A percentile compares a stretch with the other conserved stretches of the same genome.
These are phyloP conservation scores for Puccinia triticina DNA, from an alignment of 1,284 basidiomycete genomes.

Conservation along the genomic window DNA sequence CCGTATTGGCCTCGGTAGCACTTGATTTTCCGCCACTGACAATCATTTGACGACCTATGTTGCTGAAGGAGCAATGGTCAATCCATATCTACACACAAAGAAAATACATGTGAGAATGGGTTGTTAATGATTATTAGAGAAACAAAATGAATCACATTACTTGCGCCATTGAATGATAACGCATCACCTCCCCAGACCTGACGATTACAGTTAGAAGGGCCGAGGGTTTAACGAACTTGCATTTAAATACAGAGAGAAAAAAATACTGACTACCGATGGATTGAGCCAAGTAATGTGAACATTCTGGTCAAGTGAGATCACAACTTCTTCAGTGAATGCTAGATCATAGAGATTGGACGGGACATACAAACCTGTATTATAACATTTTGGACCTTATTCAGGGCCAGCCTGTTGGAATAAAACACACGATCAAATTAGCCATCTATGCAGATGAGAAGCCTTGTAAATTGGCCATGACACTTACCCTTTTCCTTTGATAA, in stretches of 20 bases:
- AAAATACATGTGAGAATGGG: neutral
- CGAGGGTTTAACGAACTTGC: neutral
- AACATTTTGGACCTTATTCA: slow-evolving; percentile 23
- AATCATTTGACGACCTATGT: slow-evolving; percentile 50
- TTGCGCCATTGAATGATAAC: neutral
- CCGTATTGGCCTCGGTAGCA: neutral
- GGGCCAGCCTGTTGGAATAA: neutral
- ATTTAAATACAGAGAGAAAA: neutral
- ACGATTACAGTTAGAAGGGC: neutral
- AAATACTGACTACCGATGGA: slow-evolving; percentile 33
- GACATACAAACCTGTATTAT: slow-evolving; percentile 30
- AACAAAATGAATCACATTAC: neutral
- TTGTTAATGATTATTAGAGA: neutral
- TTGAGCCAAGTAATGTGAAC: slow-evolving; percentile 32
- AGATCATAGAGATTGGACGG: neutral
- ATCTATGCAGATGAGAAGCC: neutral
- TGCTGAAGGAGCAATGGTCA: slow-evolving; percentile 49
- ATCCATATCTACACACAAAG: slow-evolving; percentile 39
- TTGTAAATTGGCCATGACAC: neutral
- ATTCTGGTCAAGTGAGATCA: slow-evolving; percentile 15
- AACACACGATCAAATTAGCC: neutral
- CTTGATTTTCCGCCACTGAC: slow-evolving; percentile 5
- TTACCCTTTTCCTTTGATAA: slow-evolving; percentile 51
- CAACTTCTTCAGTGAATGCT: neutral
- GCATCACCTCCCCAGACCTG: slow-evolving; percentile 52